Percentiles rank a stretch among this genome's conserved stretches.
Evolutionary conservation across 2,329 filamentous ascomycete species (phyloP).

Genomic region (Fusarium sp.): DNA sequence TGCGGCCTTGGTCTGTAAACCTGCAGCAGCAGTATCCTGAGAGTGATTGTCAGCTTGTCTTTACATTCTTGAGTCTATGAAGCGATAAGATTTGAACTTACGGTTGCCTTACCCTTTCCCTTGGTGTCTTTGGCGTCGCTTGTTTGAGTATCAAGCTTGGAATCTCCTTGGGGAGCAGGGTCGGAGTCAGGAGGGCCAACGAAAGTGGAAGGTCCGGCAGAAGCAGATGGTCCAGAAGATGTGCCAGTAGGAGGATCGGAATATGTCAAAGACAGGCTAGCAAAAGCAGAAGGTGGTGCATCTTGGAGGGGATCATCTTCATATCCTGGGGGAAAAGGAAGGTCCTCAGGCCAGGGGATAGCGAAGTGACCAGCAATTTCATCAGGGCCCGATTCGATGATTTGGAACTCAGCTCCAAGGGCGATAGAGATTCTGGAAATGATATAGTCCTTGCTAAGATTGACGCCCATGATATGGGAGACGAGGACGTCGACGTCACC

Average conservation of each 20-base stretch:
- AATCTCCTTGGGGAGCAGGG: neutral
- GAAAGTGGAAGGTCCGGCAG: neutral
- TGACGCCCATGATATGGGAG: conserved; percentile 45
- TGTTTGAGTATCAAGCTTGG: neutral
- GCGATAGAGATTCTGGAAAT: conserved; percentile 44
- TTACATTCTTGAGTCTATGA: too few species aligned
- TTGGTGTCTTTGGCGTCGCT: neutral
- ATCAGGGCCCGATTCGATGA: conserved; percentile 40
- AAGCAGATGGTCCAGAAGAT: neutral
- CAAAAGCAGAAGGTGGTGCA: neutral
- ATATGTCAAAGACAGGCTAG: too few species aligned
- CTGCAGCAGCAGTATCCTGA: neutral
- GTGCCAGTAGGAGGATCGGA: too few species aligned
- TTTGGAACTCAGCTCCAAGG: conserved; percentile 59
- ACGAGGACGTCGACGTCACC: conserved; percentile 82
- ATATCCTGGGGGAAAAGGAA: conserved; percentile 1
- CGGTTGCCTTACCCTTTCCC: neutral
- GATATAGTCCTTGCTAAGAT: conserved; percentile 17
- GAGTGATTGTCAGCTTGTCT: neutral
- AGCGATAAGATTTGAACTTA: neutral
- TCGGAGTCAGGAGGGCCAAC: neutral
- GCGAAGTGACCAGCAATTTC: conserved; percentile 59
- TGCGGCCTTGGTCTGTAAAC: neutral
- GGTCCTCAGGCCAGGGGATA: conserved; percentile 61
- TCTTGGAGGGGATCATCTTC: neutral